Percentiles rank a stretch among this genome's conserved stretches.
phyloP scores from a whole-genome alignment of 169 alveolate genomes.

The Neospora caninum region DNA sequence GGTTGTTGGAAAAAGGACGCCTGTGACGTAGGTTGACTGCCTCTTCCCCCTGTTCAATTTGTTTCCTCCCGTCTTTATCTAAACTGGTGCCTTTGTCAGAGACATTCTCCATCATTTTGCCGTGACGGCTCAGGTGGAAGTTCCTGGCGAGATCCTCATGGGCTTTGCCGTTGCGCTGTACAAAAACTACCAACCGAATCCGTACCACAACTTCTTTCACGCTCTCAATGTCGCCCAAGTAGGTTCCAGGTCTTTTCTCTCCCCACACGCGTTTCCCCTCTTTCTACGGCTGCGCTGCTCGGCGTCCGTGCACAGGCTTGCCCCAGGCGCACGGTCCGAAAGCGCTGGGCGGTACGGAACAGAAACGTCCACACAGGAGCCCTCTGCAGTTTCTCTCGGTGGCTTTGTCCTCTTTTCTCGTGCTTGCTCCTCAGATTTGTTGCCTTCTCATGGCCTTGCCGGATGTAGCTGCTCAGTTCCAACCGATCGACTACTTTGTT shows the following conservation, averaged over 20 bases:
- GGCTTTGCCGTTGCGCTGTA: conserved; percentile 46
- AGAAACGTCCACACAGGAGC: too few relatives aligned
- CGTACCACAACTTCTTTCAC: conserved; percentile 69
- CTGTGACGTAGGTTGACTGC: too few relatives aligned
- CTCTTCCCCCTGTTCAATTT: too few relatives aligned
- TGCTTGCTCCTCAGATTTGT: conserved; percentile 40
- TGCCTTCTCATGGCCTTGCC: conserved; percentile 55
- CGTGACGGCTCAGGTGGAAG: conserved; percentile 31
- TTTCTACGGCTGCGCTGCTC: too few relatives aligned
- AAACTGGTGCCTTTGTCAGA: not conserved
- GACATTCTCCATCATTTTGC: conserved; percentile 44
- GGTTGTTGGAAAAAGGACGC: too few relatives aligned
- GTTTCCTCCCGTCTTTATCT: too few relatives aligned
- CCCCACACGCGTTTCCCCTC: too few relatives aligned
- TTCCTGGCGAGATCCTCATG: conserved; percentile 56
- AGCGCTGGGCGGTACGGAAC: too few relatives aligned
- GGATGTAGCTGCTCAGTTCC: conserved; percentile 53
- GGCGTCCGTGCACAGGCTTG: too few relatives aligned
- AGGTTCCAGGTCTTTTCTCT: not conserved
- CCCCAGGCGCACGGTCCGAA: too few relatives aligned
- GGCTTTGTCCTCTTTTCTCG: too few relatives aligned
- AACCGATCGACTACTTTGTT: conserved; percentile 53
- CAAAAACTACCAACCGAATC: conserved; percentile 38
- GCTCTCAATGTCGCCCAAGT: conserved; percentile 69
- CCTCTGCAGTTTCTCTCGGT: too few relatives aligned